Base-by-base conservation (phyloP, 83 land plant species). In the Thuja plicata region DNA sequence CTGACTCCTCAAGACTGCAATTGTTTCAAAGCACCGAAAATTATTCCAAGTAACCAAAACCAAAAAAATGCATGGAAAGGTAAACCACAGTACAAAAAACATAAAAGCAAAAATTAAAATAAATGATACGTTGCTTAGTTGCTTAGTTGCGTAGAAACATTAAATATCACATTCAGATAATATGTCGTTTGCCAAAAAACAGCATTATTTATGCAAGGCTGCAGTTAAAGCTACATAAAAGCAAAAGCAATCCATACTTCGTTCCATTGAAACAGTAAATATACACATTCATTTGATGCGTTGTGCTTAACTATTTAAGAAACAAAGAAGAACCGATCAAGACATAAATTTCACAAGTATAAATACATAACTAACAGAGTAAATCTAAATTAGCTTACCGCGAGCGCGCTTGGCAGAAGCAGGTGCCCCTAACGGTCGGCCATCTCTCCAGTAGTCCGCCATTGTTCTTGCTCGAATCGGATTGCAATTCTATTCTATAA, bases 401-500 rank as follows among this genome's bases (percentile, higher is more conserved):
- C 73, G 87, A 57, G 87, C 45, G 2, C 87, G 62, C 87, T 86
- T 86, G 27, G 73, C 17, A 19, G 87, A 37, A 37, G 45, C 27
- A 5, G 87, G 71, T 0, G 37, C 24, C 13, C 87, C 87, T 38
- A 86, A 35, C 15, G 86, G 19, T 9, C 87, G 40, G 21, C 71
- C n/a, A 21, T 86, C 87, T 57, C 87, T 86, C 87, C 87, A 86
- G n/a, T 86, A 86, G 0, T 86, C 87, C 41, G 43, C 71, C 87
- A 86, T 86, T 86, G n/a, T 27, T 76, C 57, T 76, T 27, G 30
- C 30, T 27, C 10, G 2, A 66, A 7, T 60, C 8, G 5, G 0
- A 27, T 24, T 27, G 9, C 27, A 60, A 60, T 60, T n/a, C 70
- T 60, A 6, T 3, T 60, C 27, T 60, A 7, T 8, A 27, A 6